phyloP scores from a whole-genome alignment of 306 rosid species.

The Cicer pinnatifidum region DNA sequence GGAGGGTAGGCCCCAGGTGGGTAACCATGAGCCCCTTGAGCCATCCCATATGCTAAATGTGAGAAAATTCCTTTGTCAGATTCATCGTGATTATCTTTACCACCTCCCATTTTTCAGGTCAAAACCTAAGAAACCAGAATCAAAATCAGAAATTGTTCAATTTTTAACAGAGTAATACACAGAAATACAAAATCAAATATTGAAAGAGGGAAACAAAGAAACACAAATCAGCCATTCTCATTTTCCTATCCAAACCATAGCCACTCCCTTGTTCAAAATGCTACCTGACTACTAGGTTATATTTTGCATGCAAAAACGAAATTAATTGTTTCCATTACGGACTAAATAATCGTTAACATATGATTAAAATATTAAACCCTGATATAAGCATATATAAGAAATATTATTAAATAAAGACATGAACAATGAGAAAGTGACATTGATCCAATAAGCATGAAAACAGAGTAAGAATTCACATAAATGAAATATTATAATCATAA shows the following conservation, averaged over 20 bases:
- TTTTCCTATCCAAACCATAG: neutral
- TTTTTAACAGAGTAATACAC: neutral
- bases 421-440: neutral
- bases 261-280: neutral
- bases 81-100: slow-evolving; percentile 58
- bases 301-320: neutral
- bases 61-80: slow-evolving; percentile 72
- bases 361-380: too few species aligned
- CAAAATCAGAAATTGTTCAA: neutral
- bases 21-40: slow-evolving; percentile 50
- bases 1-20: slow-evolving; percentile 49
- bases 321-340: neutral
- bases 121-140: slow-evolving; percentile 14
- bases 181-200: neutral
- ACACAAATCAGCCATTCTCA: slow-evolving; percentile 5
- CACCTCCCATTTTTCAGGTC: slow-evolving; percentile 72
- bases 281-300: neutral
- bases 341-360: neutral
- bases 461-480: neutral
- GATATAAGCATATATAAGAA: neutral
- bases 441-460: neutral
- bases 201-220: neutral
- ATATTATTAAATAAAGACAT: neutral
- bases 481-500: neutral
- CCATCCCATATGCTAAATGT: slow-evolving; percentile 53